Evolutionary conservation across 441 rosid species (phyloP).

Genomic region (Aleurites moluccanus): DNA sequence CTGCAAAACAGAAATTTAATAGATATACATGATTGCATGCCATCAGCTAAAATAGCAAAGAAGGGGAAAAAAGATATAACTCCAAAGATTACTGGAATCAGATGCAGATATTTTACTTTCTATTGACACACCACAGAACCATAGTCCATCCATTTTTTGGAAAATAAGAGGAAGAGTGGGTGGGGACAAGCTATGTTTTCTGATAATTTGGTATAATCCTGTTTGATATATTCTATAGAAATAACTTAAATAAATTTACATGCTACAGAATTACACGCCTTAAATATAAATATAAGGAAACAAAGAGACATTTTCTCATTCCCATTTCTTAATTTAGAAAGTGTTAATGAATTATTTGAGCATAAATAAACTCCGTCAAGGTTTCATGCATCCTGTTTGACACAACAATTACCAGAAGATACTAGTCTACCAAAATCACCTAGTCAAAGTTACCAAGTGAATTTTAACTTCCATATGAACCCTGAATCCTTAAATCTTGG

Average conservation of each 20-base stretch:
- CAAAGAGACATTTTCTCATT: neutral
- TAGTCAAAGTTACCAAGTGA: neutral
- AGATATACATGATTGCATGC: conserved; percentile 1
- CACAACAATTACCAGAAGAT: neutral
- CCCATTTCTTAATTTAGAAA: neutral
- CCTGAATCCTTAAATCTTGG: neutral
- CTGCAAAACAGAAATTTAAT: conserved; percentile 41
- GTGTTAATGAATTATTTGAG: neutral
- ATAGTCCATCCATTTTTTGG: neutral
- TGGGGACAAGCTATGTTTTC: neutral
- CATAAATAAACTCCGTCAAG: neutral
- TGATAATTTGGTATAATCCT: neutral
- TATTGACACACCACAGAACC: neutral
- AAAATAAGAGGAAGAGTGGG: neutral
- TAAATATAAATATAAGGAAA: neutral
- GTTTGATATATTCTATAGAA: neutral
- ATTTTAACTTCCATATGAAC: neutral
- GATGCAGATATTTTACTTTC: neutral
- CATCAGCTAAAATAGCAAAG: conserved; percentile 13
- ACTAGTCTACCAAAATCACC: neutral
- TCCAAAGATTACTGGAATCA: neutral
- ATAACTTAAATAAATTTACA: neutral
- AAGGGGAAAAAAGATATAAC: neutral
- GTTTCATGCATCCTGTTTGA: neutral
- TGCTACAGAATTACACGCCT: neutral